Evolutionary conservation across 129 eudicot species (phyloP).

Genomic region (Chrysanthemum makinoi): DNA sequence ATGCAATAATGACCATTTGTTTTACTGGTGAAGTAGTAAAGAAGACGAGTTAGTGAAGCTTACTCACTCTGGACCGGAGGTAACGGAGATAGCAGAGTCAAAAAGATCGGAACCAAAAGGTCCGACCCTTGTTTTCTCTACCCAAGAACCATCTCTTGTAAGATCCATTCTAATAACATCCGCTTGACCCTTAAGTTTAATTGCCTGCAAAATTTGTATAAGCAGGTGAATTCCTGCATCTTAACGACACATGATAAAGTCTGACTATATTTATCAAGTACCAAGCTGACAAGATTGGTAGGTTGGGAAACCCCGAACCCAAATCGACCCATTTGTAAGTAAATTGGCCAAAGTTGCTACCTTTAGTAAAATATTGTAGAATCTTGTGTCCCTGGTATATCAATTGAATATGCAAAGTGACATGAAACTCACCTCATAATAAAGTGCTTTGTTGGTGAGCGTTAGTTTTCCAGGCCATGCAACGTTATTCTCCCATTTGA

Average conservation of each 20-base stretch:
- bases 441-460: conserved; percentile 80
- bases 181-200: conserved; percentile 48
- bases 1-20: no score
- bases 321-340: no score
- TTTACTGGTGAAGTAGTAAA: conserved; percentile 5
- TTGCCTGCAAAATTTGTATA: conserved; percentile 45
- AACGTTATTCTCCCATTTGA: conserved; percentile 89
- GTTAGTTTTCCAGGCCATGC: conserved; percentile 98
- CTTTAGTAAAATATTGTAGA: no score
- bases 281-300: no score
- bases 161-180: conserved; percentile 72
- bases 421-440: conserved; percentile 72
- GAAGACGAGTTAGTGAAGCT: conserved; percentile 53
- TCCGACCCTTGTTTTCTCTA: conserved; percentile 81
- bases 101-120: conserved; percentile 83
- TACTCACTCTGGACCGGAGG: conserved; percentile 92
- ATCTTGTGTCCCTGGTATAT: background rate
- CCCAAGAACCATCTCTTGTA: conserved; percentile 50
- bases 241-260: conserved; percentile 13
- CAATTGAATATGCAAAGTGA: background rate
- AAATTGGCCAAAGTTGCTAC: no score
- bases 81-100: conserved; percentile 88
- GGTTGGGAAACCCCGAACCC: no score
- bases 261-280: background rate
- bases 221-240: conserved; percentile 15